Base-by-base conservation (phyloP, 768 basidiomycete species). In the Panellus pusillus region DNA sequence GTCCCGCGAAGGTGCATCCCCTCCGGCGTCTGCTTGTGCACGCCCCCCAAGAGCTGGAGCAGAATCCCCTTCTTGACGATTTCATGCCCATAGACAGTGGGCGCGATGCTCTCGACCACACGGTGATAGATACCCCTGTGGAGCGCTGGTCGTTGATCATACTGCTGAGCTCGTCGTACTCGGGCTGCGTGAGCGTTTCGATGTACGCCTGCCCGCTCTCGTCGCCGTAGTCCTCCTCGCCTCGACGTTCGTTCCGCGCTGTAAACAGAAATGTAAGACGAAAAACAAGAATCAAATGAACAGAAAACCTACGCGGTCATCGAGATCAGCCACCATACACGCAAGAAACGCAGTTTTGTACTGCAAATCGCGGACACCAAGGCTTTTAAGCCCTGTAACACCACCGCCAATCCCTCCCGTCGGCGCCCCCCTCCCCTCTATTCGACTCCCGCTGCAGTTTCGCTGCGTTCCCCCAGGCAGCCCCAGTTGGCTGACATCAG, bases 1-100 rank as follows among this genome's bases (percentile, higher is more conserved):
- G 65, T 99, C 97, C 97, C 97, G 66, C 97, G 86, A n/a, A 98
- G 80, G 68, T 98, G 85, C 84, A 98, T 98, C 32, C 97, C 97
- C 69, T 98, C 97, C 0, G 80, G 75, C 1, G 96, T 98, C 67
- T 93, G 84, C 68, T 99, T 99, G 73, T 98, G 96, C 4, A 98
- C 96, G 19, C 97, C 97, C 19, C 97, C 95, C 93, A 99, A 96
- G 20, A 99, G 80, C 66, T 98, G 97, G 15, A 99, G 76, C 19
- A 98, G 74, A 31, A 99, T 78, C 12, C 97, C 97, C 68, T 99
- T 99, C 77, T 99, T 98, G 63, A 98, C 95, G 46, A 98, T 95
- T 66, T 99, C 97, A 66, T 98, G 97, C 1, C 97, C 97, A 64
- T 98, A 98, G 1, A 99, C 96, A 0, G 97, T 98, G 3, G 97